These are phyloP conservation scores for Metschnikowia chrysomelidarum DNA, from an alignment of 805 yeast genomes.

Conservation along the genomic window DNA sequence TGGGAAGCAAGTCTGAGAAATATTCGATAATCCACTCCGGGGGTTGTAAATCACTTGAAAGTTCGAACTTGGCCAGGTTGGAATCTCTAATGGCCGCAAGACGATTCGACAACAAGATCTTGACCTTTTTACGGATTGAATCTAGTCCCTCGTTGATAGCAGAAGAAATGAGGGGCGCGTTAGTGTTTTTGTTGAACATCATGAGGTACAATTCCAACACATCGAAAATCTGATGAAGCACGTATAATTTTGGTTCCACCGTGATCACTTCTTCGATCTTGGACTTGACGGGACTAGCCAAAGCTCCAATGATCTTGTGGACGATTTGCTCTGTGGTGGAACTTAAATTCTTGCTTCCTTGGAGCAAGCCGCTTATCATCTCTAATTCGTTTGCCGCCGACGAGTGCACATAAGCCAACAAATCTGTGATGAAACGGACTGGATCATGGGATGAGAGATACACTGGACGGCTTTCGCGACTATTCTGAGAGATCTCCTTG, in stretches of 20 bases:
- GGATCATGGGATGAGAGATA: conserved; percentile 76
- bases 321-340: conserved; percentile 35
- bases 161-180: conserved; percentile 20
- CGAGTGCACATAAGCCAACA: conserved; percentile 84
- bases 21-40: conserved; percentile 84
- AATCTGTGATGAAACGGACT: conserved; percentile 76
- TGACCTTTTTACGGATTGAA: conserved; percentile 28
- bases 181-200: conserved; percentile 55
- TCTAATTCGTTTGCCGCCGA: conserved; percentile 87
- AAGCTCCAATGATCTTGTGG: conserved; percentile 48
- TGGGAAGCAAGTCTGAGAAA: conserved; percentile 55
- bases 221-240: conserved; percentile 57
- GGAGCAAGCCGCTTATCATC: conserved; percentile 59
- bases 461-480: conserved; percentile 43
- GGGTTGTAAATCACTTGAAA: conserved; percentile 60
- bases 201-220: conserved; percentile 65
- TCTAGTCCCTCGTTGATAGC: conserved; percentile 25
- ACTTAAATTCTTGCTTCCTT: conserved; percentile 27
- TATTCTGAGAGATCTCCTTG: conserved; percentile 10
- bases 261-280: conserved; percentile 68
- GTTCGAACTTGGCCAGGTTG: conserved; percentile 40
- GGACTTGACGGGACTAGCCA: conserved; percentile 60
- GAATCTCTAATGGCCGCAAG: conserved; percentile 33
- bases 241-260: conserved; percentile 56
- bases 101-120: conserved; percentile 26